Base-by-base conservation (phyloP, 495 filamentous ascomycete species). In the Staphylotrichum tortipilum region DNA sequence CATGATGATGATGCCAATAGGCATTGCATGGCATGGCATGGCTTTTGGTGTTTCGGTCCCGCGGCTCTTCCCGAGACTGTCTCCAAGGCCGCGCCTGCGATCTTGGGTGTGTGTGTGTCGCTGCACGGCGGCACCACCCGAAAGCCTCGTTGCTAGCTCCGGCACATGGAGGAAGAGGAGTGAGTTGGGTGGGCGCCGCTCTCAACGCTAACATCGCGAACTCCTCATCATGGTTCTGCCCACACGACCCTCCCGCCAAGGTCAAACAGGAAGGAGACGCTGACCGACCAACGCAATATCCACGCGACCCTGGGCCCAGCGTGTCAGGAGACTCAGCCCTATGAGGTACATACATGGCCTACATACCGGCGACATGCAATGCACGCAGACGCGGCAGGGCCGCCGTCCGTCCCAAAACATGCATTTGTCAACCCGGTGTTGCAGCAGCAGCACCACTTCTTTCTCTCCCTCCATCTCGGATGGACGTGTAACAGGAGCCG, bases 311-410 rank as follows among this genome's bases (percentile, higher is more conserved):
- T n/a, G 14, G 39, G 2, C 39, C 15, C 2, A 8, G 0, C 10
- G n/a, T 28, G 26, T 28, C 26, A 28, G 26, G 6, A 26, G 44
- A 7, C 14, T 46, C 44, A 46, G 44, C 44, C 44, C 44, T 46
- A 46, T 31, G 44, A 46, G 21, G 30, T 30, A 43, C 40, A 12
- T 23, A 19, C 26, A 28, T 28, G 26, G n/a, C n/a, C n/a, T n/a
- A n/a, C n/a, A n/a, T n/a, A n/a, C n/a, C n/a, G n/a, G n/a, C 24
- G 41, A 44, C 29, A 44, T 44, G 41, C 41, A 44, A 22, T n/a
- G 17, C n/a, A n/a, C n/a, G n/a, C n/a, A n/a, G n/a, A n/a, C n/a
- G n/a, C 26, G 14, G 18, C 18, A 3, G 29, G 30, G 30, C 22
- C 23, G 31, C n/a, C n/a, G 31, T 34, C 17, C 44, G 22, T 15